Percentiles rank a stretch among this genome's conserved stretches.
Evolutionary conservation across 2,329 filamentous ascomycete genomes (phyloP).

Genomic region (Fusarium lyarnte): DNA sequence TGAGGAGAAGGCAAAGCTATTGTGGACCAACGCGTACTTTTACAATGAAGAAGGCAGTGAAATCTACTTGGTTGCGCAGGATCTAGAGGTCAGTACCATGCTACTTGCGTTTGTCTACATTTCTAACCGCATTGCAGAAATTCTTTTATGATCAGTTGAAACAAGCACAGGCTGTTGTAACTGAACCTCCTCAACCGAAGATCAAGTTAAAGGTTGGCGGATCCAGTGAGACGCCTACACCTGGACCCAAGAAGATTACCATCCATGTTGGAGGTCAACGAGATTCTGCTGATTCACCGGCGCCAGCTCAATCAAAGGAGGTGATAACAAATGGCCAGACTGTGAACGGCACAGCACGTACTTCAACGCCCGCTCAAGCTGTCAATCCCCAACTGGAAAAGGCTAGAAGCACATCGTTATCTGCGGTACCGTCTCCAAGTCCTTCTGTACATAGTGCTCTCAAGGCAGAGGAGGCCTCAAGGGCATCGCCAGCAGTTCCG

Average conservation of each 20-base stretch:
- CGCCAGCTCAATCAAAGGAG: conserved; percentile 44
- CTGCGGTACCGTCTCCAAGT: conserved; percentile 55
- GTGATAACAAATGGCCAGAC: conserved; percentile 31
- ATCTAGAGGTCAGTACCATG: conserved; percentile 72
- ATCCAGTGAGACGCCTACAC: conserved; percentile 53
- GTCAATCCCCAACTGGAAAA: conserved; percentile 47
- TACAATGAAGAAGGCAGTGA: conserved; percentile 95
- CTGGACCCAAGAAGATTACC: conserved; percentile 71
- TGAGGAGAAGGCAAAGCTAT: conserved; percentile 79
- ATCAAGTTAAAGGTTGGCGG: conserved; percentile 80
- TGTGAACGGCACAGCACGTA: conserved; percentile 35
- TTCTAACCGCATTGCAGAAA: conserved; percentile 59
- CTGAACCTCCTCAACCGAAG: conserved; percentile 77
- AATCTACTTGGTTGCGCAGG: conserved; percentile 78
- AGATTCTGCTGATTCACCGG: conserved; percentile 63
- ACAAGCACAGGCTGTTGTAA: conserved; percentile 76
- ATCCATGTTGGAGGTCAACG: conserved; percentile 73
- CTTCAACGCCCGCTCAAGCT: conserved; percentile 33
- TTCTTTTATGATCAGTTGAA: conserved; percentile 75
- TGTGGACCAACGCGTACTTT: conserved; percentile 88
- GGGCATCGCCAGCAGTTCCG: conserved; percentile 40
- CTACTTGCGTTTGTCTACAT: not conserved
- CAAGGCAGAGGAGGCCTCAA: conserved; percentile 50
- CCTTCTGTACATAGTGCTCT: conserved; percentile 51
- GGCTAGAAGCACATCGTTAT: conserved; percentile 52